These are phyloP conservation scores for Euphrasia arctica DNA, from an alignment of 305 asterid species.

Conservation along the genomic window DNA sequence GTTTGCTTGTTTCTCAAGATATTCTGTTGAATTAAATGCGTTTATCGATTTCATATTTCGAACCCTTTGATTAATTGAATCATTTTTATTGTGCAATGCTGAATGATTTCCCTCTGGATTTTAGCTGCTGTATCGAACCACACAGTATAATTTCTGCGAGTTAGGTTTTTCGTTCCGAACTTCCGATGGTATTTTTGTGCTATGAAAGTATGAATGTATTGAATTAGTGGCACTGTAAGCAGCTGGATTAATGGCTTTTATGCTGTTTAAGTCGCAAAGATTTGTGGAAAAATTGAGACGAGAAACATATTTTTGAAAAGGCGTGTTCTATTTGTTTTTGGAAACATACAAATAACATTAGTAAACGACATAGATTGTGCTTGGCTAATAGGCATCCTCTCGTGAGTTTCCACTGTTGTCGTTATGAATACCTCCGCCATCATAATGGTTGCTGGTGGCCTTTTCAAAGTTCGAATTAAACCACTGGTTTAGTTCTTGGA, in stretches of 20 bases:
- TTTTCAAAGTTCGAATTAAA: not conserved
- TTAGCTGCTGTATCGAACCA: conserved; percentile 4
- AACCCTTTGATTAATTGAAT: conserved; percentile 1
- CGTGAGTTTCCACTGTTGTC: conserved; percentile 13
- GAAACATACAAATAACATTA: conserved; percentile 16
- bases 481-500: conserved; percentile 7
- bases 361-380: not conserved
- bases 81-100: conserved; percentile 8
- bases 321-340: not conserved
- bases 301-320: not conserved
- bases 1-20: conserved; percentile 7
- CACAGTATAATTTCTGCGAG: not conserved
- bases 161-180: not conserved
- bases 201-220: not conserved
- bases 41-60: conserved; percentile 20
- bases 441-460: conserved; percentile 7
- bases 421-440: not conserved
- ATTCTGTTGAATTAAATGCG: conserved; percentile 15
- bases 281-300: not conserved
- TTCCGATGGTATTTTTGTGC: conserved; percentile 14
- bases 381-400: not conserved
- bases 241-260: conserved; percentile 20
- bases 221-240: conserved; percentile 13
- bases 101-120: conserved; percentile 17
- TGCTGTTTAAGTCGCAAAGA: conserved; percentile 18